A percentile compares a stretch with the other conserved stretches of the same genome.
Conservation (phyloP, 1,284 basidiomycete species). For the Ceratobasidium sp. region DNA sequence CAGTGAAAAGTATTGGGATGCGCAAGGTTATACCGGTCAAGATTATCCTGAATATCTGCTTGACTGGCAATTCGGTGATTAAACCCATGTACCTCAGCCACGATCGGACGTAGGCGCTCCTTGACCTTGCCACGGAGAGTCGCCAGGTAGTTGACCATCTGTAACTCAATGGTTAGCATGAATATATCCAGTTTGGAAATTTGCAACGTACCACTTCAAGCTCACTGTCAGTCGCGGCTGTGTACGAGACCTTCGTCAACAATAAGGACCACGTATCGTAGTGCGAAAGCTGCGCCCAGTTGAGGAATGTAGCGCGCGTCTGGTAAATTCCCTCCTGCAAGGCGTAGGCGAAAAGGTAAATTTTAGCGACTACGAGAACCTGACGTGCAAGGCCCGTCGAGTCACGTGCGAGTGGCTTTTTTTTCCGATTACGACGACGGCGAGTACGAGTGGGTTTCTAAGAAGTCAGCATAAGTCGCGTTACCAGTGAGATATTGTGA, state of each 20-base stretch:
- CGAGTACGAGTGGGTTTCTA: background rate
- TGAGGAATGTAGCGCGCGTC: background rate
- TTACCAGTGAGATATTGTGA: background rate
- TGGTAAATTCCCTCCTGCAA: constrained; percentile 18
- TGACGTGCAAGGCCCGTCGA: background rate
- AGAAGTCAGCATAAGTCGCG: background rate
- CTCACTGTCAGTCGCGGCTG: background rate
- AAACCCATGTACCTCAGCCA: background rate
- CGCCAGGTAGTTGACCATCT: constrained; percentile 30
- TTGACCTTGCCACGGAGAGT: constrained; percentile 10
- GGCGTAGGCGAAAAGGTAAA: constrained; percentile 6
- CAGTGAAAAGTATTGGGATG: constrained; percentile 24
- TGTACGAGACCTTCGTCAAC: background rate
- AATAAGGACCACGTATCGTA: background rate
- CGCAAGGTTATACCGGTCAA: background rate
- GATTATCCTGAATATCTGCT: constrained; percentile 7
- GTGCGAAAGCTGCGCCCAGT: background rate
- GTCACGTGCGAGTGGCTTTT: constrained; percentile 27
- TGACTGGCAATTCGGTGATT: background rate
- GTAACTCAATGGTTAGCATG: background rate
- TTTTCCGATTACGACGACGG: constrained; percentile 20
- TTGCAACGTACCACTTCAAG: constrained; percentile 16
- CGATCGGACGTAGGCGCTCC: background rate
- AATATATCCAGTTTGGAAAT: background rate
- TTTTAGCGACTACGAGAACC: constrained; percentile 2